Evolutionary conservation across 495 filamentous ascomycete species (phyloP).

Genomic region (Podospora didyma): DNA sequence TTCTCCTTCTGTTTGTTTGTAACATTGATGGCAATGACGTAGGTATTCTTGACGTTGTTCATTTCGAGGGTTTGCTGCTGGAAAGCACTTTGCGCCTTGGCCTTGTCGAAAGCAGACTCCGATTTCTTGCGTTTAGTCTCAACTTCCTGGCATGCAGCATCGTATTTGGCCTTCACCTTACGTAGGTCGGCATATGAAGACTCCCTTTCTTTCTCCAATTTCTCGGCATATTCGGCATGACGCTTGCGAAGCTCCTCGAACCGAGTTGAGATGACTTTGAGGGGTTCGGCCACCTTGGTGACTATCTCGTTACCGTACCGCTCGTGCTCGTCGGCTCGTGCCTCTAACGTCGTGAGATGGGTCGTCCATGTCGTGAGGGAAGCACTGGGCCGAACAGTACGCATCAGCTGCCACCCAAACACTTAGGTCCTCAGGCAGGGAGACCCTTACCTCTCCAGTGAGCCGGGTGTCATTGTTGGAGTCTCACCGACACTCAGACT

Average conservation of each 20-base stretch:
- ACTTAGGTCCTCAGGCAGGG: background rate
- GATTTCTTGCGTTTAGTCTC: slow-evolving; percentile 92
- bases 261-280: slow-evolving; percentile 64
- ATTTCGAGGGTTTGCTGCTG: slow-evolving; percentile 88
- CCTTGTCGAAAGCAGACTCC: slow-evolving; percentile 81
- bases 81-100: slow-evolving; percentile 84
- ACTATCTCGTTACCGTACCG: slow-evolving; percentile 72
- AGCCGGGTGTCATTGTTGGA: slow-evolving; percentile 88
- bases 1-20: slow-evolving; percentile 95
- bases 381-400: slow-evolving; percentile 49
- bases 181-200: slow-evolving; percentile 75
- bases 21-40: slow-evolving; percentile 90
- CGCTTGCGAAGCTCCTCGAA: slow-evolving; percentile 94
- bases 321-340: slow-evolving; percentile 86
- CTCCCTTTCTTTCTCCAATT: slow-evolving; percentile 87
- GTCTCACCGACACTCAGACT: slow-evolving; percentile 90
- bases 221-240: slow-evolving; percentile 81
- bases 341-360: slow-evolving; percentile 83
- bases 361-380: slow-evolving; percentile 96
- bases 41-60: slow-evolving; percentile 97
- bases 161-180: slow-evolving; percentile 91
- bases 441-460: slow-evolving; percentile 69
- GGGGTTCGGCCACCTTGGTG: slow-evolving; percentile 73
- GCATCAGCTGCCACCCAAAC: slow-evolving; percentile 8
- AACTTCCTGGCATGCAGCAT: slow-evolving; percentile 86